Evolutionary conservation across 1,284 basidiomycete species (phyloP).

Genomic region (Rhodotorula sp.): DNA sequence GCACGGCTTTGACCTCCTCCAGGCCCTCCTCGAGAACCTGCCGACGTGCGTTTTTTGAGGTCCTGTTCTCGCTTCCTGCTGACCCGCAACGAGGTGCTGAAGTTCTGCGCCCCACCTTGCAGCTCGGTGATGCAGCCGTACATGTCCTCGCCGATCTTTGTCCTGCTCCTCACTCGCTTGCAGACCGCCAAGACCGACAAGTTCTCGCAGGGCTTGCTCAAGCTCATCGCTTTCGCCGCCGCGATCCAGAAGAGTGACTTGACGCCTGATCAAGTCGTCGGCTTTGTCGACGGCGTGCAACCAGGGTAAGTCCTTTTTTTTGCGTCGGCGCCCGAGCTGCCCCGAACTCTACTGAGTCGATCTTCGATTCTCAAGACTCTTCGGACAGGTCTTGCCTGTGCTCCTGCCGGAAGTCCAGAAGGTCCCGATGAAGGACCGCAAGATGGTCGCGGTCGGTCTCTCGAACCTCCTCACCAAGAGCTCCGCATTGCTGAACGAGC

Average conservation of each 20-base stretch:
- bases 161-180: conserved; percentile 79
- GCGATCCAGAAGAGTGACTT: conserved; percentile 72
- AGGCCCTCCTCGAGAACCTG: conserved; percentile 70
- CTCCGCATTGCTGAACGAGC: conserved; percentile 63
- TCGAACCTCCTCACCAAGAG: conserved; percentile 75
- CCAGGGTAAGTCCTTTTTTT: conserved; percentile 55
- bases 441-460: conserved; percentile 79
- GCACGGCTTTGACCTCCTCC: conserved; percentile 87
- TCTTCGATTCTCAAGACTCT: conserved; percentile 60
- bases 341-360: neutral
- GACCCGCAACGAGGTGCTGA: neutral
- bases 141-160: conserved; percentile 68
- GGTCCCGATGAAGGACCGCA: conserved; percentile 76
- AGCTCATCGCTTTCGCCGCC: conserved; percentile 72
- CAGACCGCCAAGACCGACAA: conserved; percentile 87
- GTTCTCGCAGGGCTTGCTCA: conserved; percentile 78
- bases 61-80: neutral
- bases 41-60: conserved; percentile 62
- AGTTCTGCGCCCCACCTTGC: neutral
- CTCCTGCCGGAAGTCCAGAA: conserved; percentile 78
- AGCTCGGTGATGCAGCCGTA: conserved; percentile 70
- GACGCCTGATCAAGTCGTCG: conserved; percentile 73
- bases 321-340: no score
- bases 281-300: conserved; percentile 78
- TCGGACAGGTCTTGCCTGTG: conserved; percentile 77